Conservation (phyloP, 2,329 filamentous ascomycete genomes). For the Pseudogymnoascus sp. region DNA sequence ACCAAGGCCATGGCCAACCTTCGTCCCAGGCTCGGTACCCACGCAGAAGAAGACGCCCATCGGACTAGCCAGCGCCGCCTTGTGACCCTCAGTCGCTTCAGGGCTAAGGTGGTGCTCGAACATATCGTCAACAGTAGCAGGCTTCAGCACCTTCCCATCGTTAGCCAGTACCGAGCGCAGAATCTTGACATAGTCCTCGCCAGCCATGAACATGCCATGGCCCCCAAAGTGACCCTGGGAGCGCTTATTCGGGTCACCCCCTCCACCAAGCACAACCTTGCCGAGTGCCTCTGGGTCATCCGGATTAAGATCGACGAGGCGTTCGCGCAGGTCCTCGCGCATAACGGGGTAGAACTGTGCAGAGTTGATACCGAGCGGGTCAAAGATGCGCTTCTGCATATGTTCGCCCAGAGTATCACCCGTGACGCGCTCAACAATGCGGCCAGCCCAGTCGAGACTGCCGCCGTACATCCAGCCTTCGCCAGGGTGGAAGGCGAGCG, state of each 20-base stretch:
- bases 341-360: conserved; percentile 33
- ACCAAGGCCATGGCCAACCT: conserved; percentile 35
- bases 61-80: conserved; percentile 28
- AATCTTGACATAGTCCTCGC: conserved; percentile 36
- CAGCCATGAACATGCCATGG: conserved; percentile 29
- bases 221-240: conserved; percentile 25
- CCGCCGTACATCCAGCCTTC: conserved; percentile 11
- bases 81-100: conserved; percentile 24
- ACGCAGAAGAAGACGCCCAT: conserved; percentile 32
- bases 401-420: conserved; percentile 40
- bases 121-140: conserved; percentile 32
- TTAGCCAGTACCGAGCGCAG: conserved; percentile 40
- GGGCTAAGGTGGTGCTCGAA: conserved; percentile 29
- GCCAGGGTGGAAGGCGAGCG: conserved; percentile 9
- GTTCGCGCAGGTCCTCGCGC: conserved; percentile 20
- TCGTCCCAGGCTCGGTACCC: conserved; percentile 27
- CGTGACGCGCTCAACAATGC: conserved; percentile 39
- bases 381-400: conserved; percentile 39
- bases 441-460: conserved; percentile 27
- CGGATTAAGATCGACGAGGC: conserved; percentile 27
- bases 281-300: conserved; percentile 33
- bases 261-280: conserved; percentile 30
- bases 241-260: conserved; percentile 14
- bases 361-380: conserved; percentile 37
- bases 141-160: conserved; percentile 40